phyloP scores from a whole-genome alignment of 768 basidiomycete species.

The Coprinellus micaceus region DNA sequence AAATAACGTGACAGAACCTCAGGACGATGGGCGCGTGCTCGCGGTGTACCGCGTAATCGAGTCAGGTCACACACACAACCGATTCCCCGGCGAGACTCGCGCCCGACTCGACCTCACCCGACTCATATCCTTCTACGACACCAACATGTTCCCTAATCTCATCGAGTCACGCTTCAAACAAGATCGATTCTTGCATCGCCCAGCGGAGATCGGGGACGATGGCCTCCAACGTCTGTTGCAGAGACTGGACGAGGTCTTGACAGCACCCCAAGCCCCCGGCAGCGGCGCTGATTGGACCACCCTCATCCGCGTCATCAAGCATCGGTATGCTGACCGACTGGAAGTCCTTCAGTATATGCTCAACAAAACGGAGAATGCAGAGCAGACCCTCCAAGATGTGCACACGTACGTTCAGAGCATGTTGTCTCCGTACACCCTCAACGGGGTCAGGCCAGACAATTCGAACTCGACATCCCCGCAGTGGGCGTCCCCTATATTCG shows the following conservation, averaged over 20 bases:
- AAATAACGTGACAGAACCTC: background rate
- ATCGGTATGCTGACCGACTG: conserved; percentile 41
- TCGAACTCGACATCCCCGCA: background rate
- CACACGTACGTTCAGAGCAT: conserved; percentile 28
- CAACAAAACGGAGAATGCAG: conserved; percentile 15
- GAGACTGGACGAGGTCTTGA: conserved; percentile 25
- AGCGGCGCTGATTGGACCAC: conserved; percentile 42
- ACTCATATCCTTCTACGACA: conserved; percentile 43
- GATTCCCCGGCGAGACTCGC: conserved; percentile 41
- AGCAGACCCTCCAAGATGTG: conserved; percentile 16
- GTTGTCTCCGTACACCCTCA: conserved; percentile 20
- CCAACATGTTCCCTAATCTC: conserved; percentile 33
- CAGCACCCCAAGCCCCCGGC: conserved; percentile 5
- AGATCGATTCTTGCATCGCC: conserved; percentile 32
- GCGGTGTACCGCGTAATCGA: conserved; percentile 22
- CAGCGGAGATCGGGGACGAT: conserved; percentile 25
- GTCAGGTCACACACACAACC: conserved; percentile 39
- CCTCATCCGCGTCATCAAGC: conserved; percentile 33
- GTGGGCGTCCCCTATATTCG: conserved; percentile 36
- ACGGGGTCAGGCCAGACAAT: conserved; percentile 12
- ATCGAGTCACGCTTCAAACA: conserved; percentile 24
- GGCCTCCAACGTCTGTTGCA: conserved; percentile 23
- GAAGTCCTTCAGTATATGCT: conserved; percentile 37
- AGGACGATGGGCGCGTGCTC: background rate
- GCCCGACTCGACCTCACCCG: conserved; percentile 39